These are phyloP conservation scores for Sarocladium brachiariae DNA, from an alignment of 2,329 filamentous ascomycete genomes.

Conservation along the genomic window DNA sequence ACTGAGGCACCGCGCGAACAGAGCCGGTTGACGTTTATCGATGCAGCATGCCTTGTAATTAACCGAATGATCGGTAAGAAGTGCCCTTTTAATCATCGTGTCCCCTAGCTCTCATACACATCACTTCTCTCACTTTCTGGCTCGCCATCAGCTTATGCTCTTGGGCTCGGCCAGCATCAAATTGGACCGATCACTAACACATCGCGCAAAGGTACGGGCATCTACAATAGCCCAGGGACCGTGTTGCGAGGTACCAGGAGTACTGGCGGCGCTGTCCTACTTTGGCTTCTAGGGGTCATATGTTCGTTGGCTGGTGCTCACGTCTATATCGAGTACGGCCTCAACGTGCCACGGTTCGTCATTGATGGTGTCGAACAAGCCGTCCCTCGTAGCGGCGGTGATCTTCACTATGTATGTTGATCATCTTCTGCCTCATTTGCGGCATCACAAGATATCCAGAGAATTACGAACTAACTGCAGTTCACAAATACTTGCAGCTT, in stretches of 20 bases:
- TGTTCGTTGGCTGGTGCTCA: slow-evolving; percentile 30
- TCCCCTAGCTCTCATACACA: no score
- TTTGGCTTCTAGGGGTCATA: slow-evolving; percentile 33
- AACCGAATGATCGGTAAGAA: slow-evolving; percentile 32
- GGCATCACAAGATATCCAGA: not conserved
- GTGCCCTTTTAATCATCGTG: not conserved
- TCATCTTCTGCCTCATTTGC: not conserved
- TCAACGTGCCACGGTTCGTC: slow-evolving; percentile 36
- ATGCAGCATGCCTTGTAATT: slow-evolving; percentile 28
- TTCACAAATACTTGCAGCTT: slow-evolving; percentile 19
- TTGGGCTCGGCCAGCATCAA: no score
- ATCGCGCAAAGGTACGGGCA: slow-evolving; percentile 24
- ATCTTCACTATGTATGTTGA: slow-evolving; percentile 33
- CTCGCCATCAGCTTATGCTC: no score
- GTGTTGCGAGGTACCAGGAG: slow-evolving; percentile 27
- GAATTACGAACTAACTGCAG: no score
- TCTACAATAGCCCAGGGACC: slow-evolving; percentile 27
- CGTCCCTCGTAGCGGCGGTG: slow-evolving; percentile 38
- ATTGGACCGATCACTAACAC: slow-evolving; percentile 12
- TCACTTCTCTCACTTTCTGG: no score
- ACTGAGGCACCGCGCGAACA: slow-evolving; percentile 27
- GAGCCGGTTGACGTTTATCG: slow-evolving; percentile 28
- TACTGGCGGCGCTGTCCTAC: slow-evolving; percentile 27
- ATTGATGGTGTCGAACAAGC: slow-evolving; percentile 30
- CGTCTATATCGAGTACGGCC: slow-evolving; percentile 38